A percentile compares a stretch with the other conserved stretches of the same genome.
These are phyloP conservation scores for Monosporascus sp. DNA, from an alignment of 2,329 filamentous ascomycete genomes.

Conservation along the genomic window DNA sequence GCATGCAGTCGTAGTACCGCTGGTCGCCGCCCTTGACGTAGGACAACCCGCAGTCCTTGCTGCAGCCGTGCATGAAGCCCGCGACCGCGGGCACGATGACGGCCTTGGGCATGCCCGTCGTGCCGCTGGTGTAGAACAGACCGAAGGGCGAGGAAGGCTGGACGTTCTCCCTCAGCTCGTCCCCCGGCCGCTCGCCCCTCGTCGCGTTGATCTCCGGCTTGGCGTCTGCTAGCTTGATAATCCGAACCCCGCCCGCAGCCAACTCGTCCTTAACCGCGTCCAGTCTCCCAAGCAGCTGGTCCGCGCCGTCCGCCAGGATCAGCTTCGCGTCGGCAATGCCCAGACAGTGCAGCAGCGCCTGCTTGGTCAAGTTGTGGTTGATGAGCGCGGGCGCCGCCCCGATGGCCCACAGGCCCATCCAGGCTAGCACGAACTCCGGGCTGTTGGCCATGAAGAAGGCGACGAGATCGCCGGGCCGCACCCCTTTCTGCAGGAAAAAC, in stretches of 20 bases:
- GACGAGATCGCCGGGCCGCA: slow-evolving; percentile 55
- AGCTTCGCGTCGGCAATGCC: slow-evolving; percentile 50
- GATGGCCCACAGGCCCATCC: slow-evolving; percentile 59
- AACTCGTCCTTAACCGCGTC: slow-evolving; percentile 52
- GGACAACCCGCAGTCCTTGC: slow-evolving; percentile 25
- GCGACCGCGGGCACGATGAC: slow-evolving; percentile 52
- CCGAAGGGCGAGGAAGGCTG: slow-evolving; percentile 50
- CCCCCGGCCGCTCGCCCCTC: slow-evolving; percentile 45
- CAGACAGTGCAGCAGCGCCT: slow-evolving; percentile 61
- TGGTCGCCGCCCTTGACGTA: slow-evolving; percentile 36
- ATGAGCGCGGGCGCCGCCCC: slow-evolving; percentile 66
- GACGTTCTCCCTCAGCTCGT: slow-evolving; percentile 49
- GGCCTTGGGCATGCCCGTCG: slow-evolving; percentile 70
- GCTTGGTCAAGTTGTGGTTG: slow-evolving; percentile 62
- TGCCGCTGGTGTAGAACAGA: slow-evolving; percentile 70
- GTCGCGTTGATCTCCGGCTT: slow-evolving; percentile 37
- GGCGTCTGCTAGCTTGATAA: slow-evolving; percentile 45
- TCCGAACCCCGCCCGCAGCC: slow-evolving; percentile 43
- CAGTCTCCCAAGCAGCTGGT: slow-evolving; percentile 49
- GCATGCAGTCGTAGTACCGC: slow-evolving; percentile 73
- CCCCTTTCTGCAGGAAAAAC: slow-evolving; percentile 54
- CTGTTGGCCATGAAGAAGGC: slow-evolving; percentile 64
- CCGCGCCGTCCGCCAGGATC: slow-evolving; percentile 53
- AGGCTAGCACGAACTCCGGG: slow-evolving; percentile 60
- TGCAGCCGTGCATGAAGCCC: slow-evolving; percentile 24